Evolutionary conservation across 2,329 filamentous ascomycete genomes (phyloP).

Genomic region (Stachybotrys chartarum): DNA sequence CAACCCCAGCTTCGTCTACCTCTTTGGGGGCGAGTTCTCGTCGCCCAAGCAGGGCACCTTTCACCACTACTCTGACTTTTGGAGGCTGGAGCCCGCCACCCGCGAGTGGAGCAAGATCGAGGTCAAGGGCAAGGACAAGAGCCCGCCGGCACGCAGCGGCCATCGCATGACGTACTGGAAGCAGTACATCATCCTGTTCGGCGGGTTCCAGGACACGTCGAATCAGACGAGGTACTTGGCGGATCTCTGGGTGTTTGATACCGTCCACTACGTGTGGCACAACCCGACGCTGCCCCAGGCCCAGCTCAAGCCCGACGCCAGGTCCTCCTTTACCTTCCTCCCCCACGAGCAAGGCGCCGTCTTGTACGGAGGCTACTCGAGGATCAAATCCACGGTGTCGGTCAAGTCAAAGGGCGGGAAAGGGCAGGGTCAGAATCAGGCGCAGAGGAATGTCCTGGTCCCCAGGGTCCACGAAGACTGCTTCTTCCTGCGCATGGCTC

Average conservation of each 20-base stretch:
- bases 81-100: constrained; percentile 75
- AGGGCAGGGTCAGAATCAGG: constrained; percentile 50
- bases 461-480: constrained; percentile 92
- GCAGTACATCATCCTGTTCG: constrained; percentile 92
- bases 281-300: constrained; percentile 67
- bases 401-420: constrained; percentile 53
- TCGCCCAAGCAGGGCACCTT: constrained; percentile 97
- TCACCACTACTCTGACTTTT: constrained; percentile 99
- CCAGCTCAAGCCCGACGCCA: constrained; percentile 79
- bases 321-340: constrained; percentile 86
- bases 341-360: constrained; percentile 88
- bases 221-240: constrained; percentile 90
- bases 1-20: constrained; percentile 76
- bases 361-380: constrained; percentile 87
- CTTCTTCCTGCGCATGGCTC: constrained; percentile 80
- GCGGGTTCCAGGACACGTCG: constrained; percentile 94
- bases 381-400: constrained; percentile 68
- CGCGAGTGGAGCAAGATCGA: constrained; percentile 92
- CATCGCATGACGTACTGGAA: constrained; percentile 97
- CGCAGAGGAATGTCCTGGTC: constrained; percentile 67
- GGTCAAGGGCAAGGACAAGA: constrained; percentile 65
- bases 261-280: constrained; percentile 77
- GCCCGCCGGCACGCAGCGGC: constrained; percentile 78
- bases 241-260: constrained; percentile 95
- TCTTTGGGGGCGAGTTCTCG: constrained; percentile 96